Conservation (phyloP, 2,329 filamentous ascomycete genomes). For the Xylaria sp. region DNA sequence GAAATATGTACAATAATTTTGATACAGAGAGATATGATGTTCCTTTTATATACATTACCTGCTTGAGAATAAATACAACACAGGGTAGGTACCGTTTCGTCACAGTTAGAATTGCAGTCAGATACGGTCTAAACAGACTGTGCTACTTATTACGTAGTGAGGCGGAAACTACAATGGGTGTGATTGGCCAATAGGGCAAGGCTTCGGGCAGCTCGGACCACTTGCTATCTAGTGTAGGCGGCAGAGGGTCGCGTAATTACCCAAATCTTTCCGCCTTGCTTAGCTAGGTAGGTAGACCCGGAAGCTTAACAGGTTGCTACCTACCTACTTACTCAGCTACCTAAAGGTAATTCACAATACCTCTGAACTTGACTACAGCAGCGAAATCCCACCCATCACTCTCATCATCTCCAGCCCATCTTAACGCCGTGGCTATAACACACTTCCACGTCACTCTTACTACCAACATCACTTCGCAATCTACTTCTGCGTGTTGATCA, state of each 20-base stretch:
- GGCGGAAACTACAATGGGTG: neutral
- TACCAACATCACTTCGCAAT: neutral
- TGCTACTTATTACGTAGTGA: slow-evolving; percentile 12
- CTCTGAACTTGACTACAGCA: slow-evolving; percentile 13
- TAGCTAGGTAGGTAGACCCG: slow-evolving; percentile 2
- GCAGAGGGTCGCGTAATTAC: slow-evolving; percentile 49
- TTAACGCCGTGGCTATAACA: slow-evolving; percentile 9
- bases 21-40: too few species aligned
- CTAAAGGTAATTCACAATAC: too few species aligned
- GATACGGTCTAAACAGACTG: neutral
- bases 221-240: slow-evolving; percentile 42
- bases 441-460: neutral
- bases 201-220: slow-evolving; percentile 39
- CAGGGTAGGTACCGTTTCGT: neutral
- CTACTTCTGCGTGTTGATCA: neutral
- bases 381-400: slow-evolving; percentile 23
- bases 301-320: slow-evolving; percentile 30
- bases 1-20: too few species aligned
- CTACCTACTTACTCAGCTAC: too few species aligned
- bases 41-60: too few species aligned
- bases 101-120: neutral
- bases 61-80: too few species aligned
- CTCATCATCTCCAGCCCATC: neutral
- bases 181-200: slow-evolving; percentile 32
- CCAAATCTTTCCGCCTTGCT: slow-evolving; percentile 40